phyloP scores from a whole-genome alignment of 1,284 basidiomycete species.

The Papiliotrema fonsecae region DNA sequence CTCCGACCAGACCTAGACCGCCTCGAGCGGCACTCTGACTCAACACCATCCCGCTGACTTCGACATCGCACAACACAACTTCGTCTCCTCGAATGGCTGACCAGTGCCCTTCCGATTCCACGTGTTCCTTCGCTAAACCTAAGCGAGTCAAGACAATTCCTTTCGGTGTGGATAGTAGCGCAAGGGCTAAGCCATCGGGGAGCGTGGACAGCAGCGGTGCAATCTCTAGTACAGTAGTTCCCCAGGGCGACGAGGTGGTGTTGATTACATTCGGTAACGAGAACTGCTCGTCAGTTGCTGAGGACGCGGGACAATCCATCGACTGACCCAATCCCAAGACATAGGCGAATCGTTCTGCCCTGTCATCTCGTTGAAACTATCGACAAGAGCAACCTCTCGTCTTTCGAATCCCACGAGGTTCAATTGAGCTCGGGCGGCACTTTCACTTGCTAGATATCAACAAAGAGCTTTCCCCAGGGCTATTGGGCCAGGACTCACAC shows the following conservation, averaged over 20 bases:
- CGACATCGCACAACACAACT: neutral
- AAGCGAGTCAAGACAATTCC: neutral
- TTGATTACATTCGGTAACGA: neutral
- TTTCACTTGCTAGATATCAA: too few relatives aligned
- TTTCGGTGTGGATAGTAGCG: constrained; percentile 2
- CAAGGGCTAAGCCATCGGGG: neutral
- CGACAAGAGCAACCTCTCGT: constrained; percentile 11
- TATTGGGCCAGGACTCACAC: constrained; percentile 7
- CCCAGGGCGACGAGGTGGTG: neutral
- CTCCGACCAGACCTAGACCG: neutral
- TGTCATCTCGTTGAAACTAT: constrained; percentile 18
- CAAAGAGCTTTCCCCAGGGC: neutral
- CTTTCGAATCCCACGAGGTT: constrained; percentile 12
- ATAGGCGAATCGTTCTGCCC: neutral
- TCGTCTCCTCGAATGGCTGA: neutral
- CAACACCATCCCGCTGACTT: neutral
- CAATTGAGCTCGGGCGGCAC: constrained; percentile 3
- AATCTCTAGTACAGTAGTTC: neutral
- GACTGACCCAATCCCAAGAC: constrained; percentile 25
- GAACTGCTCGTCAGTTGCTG: neutral
- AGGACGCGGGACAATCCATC: neutral
- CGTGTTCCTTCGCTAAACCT: neutral
- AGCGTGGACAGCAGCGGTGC: neutral
- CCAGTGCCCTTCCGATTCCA: neutral
- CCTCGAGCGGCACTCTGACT: neutral